Evolutionary conservation across 306 rosid species (phyloP).

Genomic region (Cucurbita moschata): DNA sequence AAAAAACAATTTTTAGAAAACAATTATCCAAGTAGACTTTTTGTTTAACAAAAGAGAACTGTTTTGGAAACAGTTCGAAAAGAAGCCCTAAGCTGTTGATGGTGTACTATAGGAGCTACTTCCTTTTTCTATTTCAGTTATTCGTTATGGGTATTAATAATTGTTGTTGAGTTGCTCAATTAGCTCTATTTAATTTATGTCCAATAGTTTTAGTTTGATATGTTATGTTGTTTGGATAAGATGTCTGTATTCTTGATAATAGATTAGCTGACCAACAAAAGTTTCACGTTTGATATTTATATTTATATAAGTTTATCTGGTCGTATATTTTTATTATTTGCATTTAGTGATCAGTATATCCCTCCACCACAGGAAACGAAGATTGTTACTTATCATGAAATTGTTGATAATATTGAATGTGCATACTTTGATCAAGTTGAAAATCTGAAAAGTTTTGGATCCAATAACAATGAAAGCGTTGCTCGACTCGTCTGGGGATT

Average conservation of each 20-base stretch:
- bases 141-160: not conserved
- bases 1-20: not conserved
- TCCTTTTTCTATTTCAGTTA: not conserved
- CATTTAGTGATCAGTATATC: not conserved
- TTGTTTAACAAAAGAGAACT: not conserved
- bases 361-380: constrained; percentile 40
- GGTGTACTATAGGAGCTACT: not conserved
- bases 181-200: not conserved
- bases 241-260: not conserved
- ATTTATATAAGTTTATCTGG: not conserved
- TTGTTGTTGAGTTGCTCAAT: not conserved
- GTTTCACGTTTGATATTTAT: not conserved
- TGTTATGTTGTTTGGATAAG: not conserved
- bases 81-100: not conserved
- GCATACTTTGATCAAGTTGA: constrained; percentile 77
- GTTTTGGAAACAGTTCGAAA: not conserved
- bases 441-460: constrained; percentile 45
- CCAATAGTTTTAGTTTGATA: not conserved
- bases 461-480: constrained; percentile 51
- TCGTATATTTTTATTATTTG: not conserved
- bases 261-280: not conserved
- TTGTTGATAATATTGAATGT: constrained; percentile 53
- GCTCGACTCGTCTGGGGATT: constrained; percentile 87
- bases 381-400: constrained; percentile 39
- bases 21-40: not conserved